Conservation (phyloP, 75 land plant species). For the Sequoia sempervirens region DNA sequence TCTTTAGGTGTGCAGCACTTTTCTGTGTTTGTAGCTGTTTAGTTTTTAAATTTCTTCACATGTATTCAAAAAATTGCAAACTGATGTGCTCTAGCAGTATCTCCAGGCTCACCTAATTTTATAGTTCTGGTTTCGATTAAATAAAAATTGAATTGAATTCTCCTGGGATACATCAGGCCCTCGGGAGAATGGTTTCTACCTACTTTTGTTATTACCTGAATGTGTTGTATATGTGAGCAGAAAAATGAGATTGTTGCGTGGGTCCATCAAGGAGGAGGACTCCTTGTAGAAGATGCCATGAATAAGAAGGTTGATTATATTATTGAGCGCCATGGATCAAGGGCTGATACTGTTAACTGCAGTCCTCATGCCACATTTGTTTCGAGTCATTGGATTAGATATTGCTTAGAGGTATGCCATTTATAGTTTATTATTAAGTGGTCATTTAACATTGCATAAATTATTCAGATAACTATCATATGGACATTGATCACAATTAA, state of each 20-base stretch:
- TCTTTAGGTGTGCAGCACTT: neutral
- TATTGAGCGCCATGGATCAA: slow-evolving; percentile 66
- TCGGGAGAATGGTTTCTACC: neutral
- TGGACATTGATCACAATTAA: neutral
- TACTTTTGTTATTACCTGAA: neutral
- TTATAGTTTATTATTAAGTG: neutral
- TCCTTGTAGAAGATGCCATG: slow-evolving; percentile 32
- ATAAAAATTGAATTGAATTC: neutral
- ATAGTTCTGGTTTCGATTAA: neutral
- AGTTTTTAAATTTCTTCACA: neutral
- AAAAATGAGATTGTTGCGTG: slow-evolving; percentile 66
- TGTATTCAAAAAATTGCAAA: neutral
- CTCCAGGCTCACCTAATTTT: neutral
- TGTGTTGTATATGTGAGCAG: slow-evolving; percentile 24
- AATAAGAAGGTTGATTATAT: slow-evolving; percentile 40
- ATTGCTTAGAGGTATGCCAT: slow-evolving; percentile 67
- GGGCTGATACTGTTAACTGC: neutral
- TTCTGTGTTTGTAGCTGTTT: neutral
- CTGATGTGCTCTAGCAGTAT: neutral
- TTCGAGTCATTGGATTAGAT: slow-evolving; percentile 79
- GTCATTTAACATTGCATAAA: neutral
- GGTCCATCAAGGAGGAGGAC: slow-evolving; percentile 72
- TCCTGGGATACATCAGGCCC: neutral
- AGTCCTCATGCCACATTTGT: slow-evolving; percentile 30
- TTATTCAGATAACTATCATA: neutral